Percentiles rank a stretch among this genome's conserved stretches.
These are phyloP conservation scores for Carex parvula DNA, from an alignment of 176 grass and related monocot species.

Conservation along the genomic window DNA sequence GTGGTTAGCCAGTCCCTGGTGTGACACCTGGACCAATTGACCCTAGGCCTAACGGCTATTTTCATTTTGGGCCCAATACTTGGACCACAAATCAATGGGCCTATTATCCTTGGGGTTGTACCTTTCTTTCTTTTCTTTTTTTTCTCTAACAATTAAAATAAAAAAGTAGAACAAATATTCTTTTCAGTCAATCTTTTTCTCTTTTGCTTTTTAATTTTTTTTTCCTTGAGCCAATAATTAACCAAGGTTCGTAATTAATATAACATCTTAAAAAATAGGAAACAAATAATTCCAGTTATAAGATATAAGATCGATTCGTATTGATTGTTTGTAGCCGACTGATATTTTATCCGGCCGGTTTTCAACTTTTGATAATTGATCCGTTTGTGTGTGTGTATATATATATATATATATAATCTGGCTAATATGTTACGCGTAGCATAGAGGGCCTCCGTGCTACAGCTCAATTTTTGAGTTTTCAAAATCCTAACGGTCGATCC, in stretches of 20 bases:
- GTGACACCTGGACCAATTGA: neutral
- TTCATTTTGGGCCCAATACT: neutral
- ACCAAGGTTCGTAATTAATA: neutral
- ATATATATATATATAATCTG: too few relatives aligned
- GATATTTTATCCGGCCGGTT: neutral
- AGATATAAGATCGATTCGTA: neutral
- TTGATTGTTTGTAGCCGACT: neutral
- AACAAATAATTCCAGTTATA: neutral
- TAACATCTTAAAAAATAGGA: neutral
- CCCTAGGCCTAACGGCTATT: neutral
- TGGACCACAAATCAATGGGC: neutral
- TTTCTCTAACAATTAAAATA: neutral
- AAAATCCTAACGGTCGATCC: too few relatives aligned
- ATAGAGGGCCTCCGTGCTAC: too few relatives aligned
- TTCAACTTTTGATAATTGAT: neutral
- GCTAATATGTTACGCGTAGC: too few relatives aligned
- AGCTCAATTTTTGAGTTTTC: too few relatives aligned
- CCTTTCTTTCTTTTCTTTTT: neutral
- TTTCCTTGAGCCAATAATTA: neutral
- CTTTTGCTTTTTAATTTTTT: too few relatives aligned
- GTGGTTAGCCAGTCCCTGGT: neutral
- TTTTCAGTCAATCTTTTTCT: neutral
- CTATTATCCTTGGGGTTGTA: neutral
- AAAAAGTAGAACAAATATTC: too few relatives aligned
- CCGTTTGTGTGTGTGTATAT: too few relatives aligned